phyloP scores from a whole-genome alignment of 768 basidiomycete genomes.

The Lentinula sp. region DNA sequence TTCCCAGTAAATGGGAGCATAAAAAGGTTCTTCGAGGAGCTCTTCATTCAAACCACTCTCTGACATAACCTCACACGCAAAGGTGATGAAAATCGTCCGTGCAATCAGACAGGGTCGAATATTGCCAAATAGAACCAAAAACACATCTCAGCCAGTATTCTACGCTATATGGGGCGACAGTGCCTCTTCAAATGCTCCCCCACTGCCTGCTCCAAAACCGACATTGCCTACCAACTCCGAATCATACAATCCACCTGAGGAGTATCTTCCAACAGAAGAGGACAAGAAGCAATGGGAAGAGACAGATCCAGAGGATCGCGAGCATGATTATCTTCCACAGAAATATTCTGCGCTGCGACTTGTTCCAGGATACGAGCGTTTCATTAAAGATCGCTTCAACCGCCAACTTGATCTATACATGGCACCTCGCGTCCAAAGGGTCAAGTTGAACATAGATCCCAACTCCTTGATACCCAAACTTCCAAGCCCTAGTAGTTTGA shows the following conservation, averaged over 20 bases:
- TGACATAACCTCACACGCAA: constrained; percentile 5
- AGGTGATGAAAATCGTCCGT: constrained; percentile 99
- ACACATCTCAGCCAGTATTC: constrained; percentile 54
- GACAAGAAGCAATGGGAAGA: constrained; percentile 82
- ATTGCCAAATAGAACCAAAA: constrained; percentile 80
- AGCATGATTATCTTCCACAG: constrained; percentile 82
- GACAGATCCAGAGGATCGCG: constrained; percentile 82
- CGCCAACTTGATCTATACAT: constrained; percentile 95
- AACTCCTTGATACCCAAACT: constrained; percentile 89
- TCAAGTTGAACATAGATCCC: constrained; percentile 89
- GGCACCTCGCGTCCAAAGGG: constrained; percentile 84
- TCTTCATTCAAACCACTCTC: neutral
- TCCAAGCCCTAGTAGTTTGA: constrained; percentile 84
- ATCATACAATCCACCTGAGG: constrained; percentile 97
- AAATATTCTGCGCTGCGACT: constrained; percentile 81
- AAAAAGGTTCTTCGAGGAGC: constrained; percentile 69
- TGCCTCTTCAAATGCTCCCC: constrained; percentile 71
- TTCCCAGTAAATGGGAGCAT: constrained; percentile 99
- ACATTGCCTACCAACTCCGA: constrained; percentile 89
- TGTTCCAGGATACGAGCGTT: constrained; percentile 86
- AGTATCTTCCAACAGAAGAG: constrained; percentile 83
- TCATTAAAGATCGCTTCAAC: constrained; percentile 91
- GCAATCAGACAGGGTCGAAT: constrained; percentile 97
- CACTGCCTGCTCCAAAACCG: constrained; percentile 89
- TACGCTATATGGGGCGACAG: constrained; percentile 88